These are phyloP conservation scores for Cryomyces minteri DNA, from an alignment of 495 filamentous ascomycete genomes.

Conservation along the genomic window DNA sequence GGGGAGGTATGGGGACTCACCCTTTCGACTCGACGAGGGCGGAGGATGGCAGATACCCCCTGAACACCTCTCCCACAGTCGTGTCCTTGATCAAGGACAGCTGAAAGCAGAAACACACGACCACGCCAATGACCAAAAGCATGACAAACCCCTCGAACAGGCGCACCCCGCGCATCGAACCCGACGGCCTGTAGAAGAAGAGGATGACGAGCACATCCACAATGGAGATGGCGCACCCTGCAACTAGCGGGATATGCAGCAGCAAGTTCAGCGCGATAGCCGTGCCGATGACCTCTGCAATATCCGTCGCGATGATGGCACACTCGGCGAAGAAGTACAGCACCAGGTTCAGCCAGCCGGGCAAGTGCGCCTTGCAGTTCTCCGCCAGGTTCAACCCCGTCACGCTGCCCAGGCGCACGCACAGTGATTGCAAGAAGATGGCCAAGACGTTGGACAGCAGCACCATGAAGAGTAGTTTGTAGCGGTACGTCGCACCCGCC, in stretches of 20 bases:
- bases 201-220: slow-evolving; percentile 72
- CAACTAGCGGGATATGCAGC: slow-evolving; percentile 61
- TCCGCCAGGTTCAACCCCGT: slow-evolving; percentile 68
- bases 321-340: slow-evolving; percentile 61
- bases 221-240: slow-evolving; percentile 73
- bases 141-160: slow-evolving; percentile 71
- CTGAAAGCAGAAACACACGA: slow-evolving; percentile 82
- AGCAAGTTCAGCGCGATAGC: slow-evolving; percentile 83
- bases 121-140: slow-evolving; percentile 62
- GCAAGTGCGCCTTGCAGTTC: slow-evolving; percentile 57
- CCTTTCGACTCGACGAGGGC: slow-evolving; percentile 51
- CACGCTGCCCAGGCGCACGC: slow-evolving; percentile 71
- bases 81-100: slow-evolving; percentile 58
- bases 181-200: slow-evolving; percentile 65
- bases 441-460: slow-evolving; percentile 72
- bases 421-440: slow-evolving; percentile 65
- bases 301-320: slow-evolving; percentile 77
- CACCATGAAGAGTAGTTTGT: slow-evolving; percentile 58
- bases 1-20: slow-evolving; percentile 18
- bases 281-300: slow-evolving; percentile 84
- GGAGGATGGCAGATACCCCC: slow-evolving; percentile 64
- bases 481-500: slow-evolving; percentile 27
- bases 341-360: slow-evolving; percentile 54
- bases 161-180: slow-evolving; percentile 52
- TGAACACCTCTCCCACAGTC: slow-evolving; percentile 57